Evolutionary conservation across 352 stramenopile species (phyloP), one percentile per base, ranked within the genome.

Genomic region (Phytopythium vexans): DNA sequence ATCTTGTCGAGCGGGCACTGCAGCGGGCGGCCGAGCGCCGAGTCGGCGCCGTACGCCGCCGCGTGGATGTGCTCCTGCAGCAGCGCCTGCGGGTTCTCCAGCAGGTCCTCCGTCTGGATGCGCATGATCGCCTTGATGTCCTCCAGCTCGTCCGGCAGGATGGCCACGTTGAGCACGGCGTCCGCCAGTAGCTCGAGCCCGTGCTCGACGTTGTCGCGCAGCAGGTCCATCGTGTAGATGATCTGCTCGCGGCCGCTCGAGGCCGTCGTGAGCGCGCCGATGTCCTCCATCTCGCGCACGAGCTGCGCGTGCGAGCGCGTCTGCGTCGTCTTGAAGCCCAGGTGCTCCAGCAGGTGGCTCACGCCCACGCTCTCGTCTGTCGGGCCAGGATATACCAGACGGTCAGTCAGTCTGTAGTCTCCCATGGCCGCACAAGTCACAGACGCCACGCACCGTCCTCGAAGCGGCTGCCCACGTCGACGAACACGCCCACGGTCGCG

Each of bases 141-240:
- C 53, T 97, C 88, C 37, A 98, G 77, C 55, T 98, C 89, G n/a
- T 94, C 82, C 0, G 76, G 60, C 8, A 84, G 46, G 6, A 97
- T 63, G 34, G 92, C 62, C 3, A 91, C 82, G 52, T 92, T 80
- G 8, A 94, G 63, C 53, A 98, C 77, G 11, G 86, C 86, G 58
- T 97, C 91, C 2, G 86, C 81, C 14, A 99, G 71, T 51, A 99
- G 70, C 56, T 95, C 78, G 44, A 98, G 75, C 1, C 89, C 95
- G 40, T 82, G 72, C 39, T 89, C 75, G 6, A 98, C 82, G 60
- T 98, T 98, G 60, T 98, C 94, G 40, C 96, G 85, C 41, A 99
- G 70, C 42, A 98, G 70, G 69, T 99, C 96, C 56, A 98, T 88
- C 58, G 91, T 98, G 72, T 98, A 98, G 44, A 99, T 91, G 58